These are phyloP conservation scores for Eutrema japonicum DNA, from an alignment of 345 rosid genomes.

Conservation along the genomic window DNA sequence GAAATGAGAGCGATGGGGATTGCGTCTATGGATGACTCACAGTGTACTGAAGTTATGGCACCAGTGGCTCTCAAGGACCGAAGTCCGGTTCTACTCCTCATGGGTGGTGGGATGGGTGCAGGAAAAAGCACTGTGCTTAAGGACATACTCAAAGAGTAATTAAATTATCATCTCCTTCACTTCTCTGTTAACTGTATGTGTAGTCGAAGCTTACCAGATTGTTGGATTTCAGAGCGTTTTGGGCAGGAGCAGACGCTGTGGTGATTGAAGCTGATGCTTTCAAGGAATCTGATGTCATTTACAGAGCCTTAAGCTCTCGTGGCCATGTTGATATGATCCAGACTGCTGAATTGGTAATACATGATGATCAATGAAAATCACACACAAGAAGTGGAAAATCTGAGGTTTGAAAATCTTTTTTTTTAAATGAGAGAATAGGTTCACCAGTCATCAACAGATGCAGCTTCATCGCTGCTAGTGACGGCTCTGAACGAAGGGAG, in stretches of 20 bases:
- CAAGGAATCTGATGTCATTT: conserved; percentile 94
- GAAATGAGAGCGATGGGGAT: conserved; percentile 88
- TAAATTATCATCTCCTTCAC: conserved; percentile 8
- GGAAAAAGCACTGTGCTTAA: conserved; percentile 97
- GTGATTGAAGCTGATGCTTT: conserved; percentile 96
- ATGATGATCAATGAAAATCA: neutral
- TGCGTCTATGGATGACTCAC: conserved; percentile 56
- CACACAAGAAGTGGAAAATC: conserved; percentile 13
- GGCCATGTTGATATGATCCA: conserved; percentile 88
- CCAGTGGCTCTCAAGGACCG: conserved; percentile 82
- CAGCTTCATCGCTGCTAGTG: conserved; percentile 89
- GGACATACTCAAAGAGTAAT: conserved; percentile 90
- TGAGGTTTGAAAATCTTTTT: neutral
- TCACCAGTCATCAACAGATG: conserved; percentile 95
- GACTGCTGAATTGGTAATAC: conserved; percentile 81
- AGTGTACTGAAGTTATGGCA: conserved; percentile 83
- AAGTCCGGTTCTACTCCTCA: conserved; percentile 86
- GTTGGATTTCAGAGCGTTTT: conserved; percentile 68
- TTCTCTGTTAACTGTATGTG: neutral
- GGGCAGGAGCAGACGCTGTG: conserved; percentile 85
- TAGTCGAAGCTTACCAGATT: conserved; percentile 33
- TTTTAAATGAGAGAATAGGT: conserved; percentile 51
- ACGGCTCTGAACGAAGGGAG: conserved; percentile 93
- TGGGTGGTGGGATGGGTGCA: conserved; percentile 99
- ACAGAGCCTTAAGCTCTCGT: conserved; percentile 80